A percentile compares a stretch with the other conserved stretches of the same genome.
These are phyloP conservation scores for Cryptosporidium ryanae DNA, from an alignment of 169 alveolate species.

Conservation along the genomic window DNA sequence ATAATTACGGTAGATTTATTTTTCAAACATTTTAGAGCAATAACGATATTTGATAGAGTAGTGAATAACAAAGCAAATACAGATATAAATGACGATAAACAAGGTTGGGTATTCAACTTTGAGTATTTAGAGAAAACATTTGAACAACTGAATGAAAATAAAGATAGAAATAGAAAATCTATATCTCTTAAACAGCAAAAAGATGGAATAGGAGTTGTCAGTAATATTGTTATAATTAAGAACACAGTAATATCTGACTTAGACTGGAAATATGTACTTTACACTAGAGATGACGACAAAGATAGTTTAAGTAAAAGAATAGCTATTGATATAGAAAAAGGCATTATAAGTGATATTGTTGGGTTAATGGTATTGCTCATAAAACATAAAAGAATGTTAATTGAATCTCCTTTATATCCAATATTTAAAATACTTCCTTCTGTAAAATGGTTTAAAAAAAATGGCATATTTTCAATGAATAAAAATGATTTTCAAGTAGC, in stretches of 20 bases:
- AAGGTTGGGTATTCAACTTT: slow-evolving; percentile 22
- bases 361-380: slow-evolving; percentile 61
- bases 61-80: background rate
- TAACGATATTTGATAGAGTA: slow-evolving; percentile 16
- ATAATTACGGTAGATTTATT: slow-evolving; percentile 28
- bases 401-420: slow-evolving; percentile 44
- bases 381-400: slow-evolving; percentile 30
- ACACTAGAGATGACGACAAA: slow-evolving; percentile 35
- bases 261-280: slow-evolving; percentile 15
- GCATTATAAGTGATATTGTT: slow-evolving; percentile 51
- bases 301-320: slow-evolving; percentile 38
- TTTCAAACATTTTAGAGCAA: slow-evolving; percentile 32
- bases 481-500: slow-evolving; percentile 72
- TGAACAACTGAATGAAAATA: slow-evolving; percentile 4
- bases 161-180: background rate
- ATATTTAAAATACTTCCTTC: slow-evolving; percentile 51
- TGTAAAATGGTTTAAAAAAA: slow-evolving; percentile 39
- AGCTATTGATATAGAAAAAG: slow-evolving; percentile 47
- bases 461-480: slow-evolving; percentile 69
- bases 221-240: background rate
- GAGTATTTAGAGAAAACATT: slow-evolving; percentile 10
- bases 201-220: slow-evolving; percentile 33
- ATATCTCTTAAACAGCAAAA: slow-evolving; percentile 39
- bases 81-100: slow-evolving; percentile 1
- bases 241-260: slow-evolving; percentile 27